A percentile compares a stretch with the other conserved stretches of the same genome.
These are phyloP conservation scores for Rhodotorula sp. DNA, from an alignment of 1,284 basidiomycete genomes.

Conservation along the genomic window DNA sequence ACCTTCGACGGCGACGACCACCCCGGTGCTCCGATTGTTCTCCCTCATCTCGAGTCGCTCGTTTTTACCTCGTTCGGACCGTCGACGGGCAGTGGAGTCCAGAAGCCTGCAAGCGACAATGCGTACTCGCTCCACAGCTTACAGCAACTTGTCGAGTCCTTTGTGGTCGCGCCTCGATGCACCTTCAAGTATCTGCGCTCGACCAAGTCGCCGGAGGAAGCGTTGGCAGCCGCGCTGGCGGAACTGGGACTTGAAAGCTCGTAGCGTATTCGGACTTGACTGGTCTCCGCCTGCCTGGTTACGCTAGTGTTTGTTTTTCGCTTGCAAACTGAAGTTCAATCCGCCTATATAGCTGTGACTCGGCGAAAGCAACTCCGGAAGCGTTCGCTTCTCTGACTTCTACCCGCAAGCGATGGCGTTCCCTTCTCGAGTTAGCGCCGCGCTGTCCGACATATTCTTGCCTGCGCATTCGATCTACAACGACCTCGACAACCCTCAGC, in stretches of 20 bases:
- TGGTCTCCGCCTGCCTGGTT: not conserved
- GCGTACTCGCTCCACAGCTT: no score
- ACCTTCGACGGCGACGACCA: no score
- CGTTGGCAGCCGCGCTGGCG: no score
- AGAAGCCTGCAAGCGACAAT: no score
- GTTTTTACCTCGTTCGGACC: not conserved
- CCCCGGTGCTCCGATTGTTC: no score
- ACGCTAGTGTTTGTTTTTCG: not conserved
- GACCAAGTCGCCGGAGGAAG: no score
- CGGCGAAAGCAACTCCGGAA: not conserved
- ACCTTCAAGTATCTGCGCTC: no score
- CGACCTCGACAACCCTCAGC: slow-evolving; percentile 14
- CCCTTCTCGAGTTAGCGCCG: not conserved
- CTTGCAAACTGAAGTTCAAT: not conserved
- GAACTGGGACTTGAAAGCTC: no score
- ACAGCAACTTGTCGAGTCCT: no score
- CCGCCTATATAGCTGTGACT: not conserved
- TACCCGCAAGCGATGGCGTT: not conserved
- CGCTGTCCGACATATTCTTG: slow-evolving; percentile 22
- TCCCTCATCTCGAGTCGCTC: not conserved
- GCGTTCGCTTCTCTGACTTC: no score
- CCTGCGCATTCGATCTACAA: slow-evolving; percentile 22
- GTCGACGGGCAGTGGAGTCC: no score
- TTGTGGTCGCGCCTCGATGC: no score
- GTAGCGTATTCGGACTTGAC: not conserved